phyloP scores from a whole-genome alignment of 2,329 filamentous ascomycete genomes.

The Penicillium sp. region DNA sequence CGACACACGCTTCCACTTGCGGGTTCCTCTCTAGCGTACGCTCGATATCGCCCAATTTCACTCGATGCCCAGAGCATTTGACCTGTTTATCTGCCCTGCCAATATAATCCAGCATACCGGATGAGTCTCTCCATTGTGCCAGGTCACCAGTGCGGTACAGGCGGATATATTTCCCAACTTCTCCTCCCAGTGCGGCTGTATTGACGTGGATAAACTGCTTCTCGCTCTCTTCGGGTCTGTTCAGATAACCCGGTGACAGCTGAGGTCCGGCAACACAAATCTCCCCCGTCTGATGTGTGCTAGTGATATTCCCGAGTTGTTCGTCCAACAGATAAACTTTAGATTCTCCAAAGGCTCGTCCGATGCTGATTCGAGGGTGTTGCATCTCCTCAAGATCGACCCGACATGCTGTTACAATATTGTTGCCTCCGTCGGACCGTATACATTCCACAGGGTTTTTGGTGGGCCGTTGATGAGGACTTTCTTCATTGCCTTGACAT shows the following conservation, averaged over 20 bases:
- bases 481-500: slow-evolving; percentile 2
- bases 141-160: slow-evolving; percentile 78
- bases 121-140: slow-evolving; percentile 59
- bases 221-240: slow-evolving; percentile 54
- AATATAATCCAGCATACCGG: slow-evolving; percentile 66
- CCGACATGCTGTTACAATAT: slow-evolving; percentile 4
- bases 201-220: slow-evolving; percentile 73
- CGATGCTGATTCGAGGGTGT: slow-evolving; percentile 8
- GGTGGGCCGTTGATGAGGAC: slow-evolving; percentile 5
- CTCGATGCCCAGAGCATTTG: slow-evolving; percentile 85
- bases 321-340: slow-evolving; percentile 8
- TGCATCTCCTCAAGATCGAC: slow-evolving; percentile 5
- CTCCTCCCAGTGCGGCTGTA: slow-evolving; percentile 68
- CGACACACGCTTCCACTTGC: background rate
- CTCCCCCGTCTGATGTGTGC: slow-evolving; percentile 68
- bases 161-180: slow-evolving; percentile 51
- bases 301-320: background rate
- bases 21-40: slow-evolving; percentile 37
- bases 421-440: slow-evolving; percentile 17
- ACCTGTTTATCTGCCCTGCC: slow-evolving; percentile 77
- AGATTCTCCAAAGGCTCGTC: slow-evolving; percentile 7
- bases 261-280: slow-evolving; percentile 73
- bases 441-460: slow-evolving; percentile 15
- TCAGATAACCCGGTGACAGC: slow-evolving; percentile 70
- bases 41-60: slow-evolving; percentile 85